Evolutionary conservation across 306 rosid genomes (phyloP).

Genomic region (Malus domestica): ASM211411v1 NC_041801.1:2492501-2493000

Average conservation of each 20-base stretch:
- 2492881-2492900: too few relatives aligned
- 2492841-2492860: too few relatives aligned
- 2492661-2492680: conserved; percentile 1
- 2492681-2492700: neutral
- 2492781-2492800: too few relatives aligned
- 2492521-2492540: conserved; percentile 97
- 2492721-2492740: neutral
- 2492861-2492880: too few relatives aligned
- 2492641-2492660: conserved; percentile 73
- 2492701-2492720: neutral
- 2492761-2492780: neutral
- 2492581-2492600: conserved; percentile 82
- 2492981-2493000: neutral
- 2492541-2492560: conserved; percentile 83
- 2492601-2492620: conserved; percentile 93
- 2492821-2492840: too few relatives aligned
- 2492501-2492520: conserved; percentile 74
- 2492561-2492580: conserved; percentile 9
- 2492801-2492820: too few relatives aligned
- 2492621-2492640: conserved; percentile 87
- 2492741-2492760: neutral
- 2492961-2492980: too few relatives aligned
- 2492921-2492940: too few relatives aligned
- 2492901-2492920: too few relatives aligned
- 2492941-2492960: too few relatives aligned